phyloP scores from a whole-genome alignment of 2,329 filamentous ascomycete genomes.

The Cercospora nicotianae region DNA sequence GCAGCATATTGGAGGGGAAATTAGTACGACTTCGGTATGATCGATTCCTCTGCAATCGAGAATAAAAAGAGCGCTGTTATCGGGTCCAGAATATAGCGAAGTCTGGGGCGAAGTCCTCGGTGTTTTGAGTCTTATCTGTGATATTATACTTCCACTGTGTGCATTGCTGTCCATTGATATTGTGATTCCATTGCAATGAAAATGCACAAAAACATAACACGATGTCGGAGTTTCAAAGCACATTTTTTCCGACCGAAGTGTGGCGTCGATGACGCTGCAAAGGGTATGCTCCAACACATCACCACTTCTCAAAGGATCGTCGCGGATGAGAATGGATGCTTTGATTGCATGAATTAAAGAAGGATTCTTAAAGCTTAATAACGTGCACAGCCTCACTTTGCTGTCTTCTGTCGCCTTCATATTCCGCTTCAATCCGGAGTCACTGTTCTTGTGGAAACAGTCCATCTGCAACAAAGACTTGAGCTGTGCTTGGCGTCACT shows the following conservation, averaged over 20 bases:
- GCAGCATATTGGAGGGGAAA: background rate
- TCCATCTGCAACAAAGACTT: background rate
- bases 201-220: background rate
- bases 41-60: too few species aligned
- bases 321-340: background rate
- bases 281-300: background rate
- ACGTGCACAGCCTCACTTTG: background rate
- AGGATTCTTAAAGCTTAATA: background rate
- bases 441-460: too few species aligned
- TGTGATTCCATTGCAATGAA: too few species aligned
- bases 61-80: too few species aligned
- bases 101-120: background rate
- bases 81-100: too few species aligned
- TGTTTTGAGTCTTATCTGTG: background rate
- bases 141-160: too few species aligned
- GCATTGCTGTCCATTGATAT: too few species aligned
- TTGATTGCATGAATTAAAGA: background rate
- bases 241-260: background rate
- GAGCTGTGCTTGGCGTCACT: background rate
- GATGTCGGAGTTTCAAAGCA: background rate
- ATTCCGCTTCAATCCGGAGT: background rate
- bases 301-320: background rate
- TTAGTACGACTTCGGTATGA: too few species aligned
- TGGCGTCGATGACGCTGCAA: conserved; percentile 1
- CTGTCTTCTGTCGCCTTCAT: background rate